Conservation (phyloP, 2,329 filamentous ascomycete species). For the Cytospora paraplurivora region DNA sequence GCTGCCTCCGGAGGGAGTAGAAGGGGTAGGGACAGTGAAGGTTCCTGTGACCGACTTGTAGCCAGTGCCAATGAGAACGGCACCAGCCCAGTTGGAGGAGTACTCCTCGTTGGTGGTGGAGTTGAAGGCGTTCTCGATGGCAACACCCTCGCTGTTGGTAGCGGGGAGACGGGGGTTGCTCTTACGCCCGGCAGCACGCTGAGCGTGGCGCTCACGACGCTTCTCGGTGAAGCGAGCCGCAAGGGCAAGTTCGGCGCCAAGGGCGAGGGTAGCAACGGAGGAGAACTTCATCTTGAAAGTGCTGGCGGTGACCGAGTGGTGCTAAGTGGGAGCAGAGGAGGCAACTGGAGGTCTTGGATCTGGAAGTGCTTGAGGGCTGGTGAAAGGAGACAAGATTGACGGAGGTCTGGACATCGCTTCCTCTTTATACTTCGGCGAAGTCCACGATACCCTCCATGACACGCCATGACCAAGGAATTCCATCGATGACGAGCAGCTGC, state of each 20-base stretch:
- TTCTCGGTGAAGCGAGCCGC: conserved; percentile 25
- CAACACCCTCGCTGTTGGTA: conserved; percentile 14
- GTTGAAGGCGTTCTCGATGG: conserved; percentile 22
- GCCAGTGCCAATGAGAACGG: conserved; percentile 53
- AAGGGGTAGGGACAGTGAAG: conserved; percentile 55
- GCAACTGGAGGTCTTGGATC: neutral
- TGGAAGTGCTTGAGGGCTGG: conserved; percentile 13
- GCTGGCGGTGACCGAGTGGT: neutral
- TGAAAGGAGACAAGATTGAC: neutral
- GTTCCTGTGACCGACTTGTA: conserved; percentile 55
- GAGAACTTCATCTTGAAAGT: conserved; percentile 24
- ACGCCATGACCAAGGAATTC: neutral
- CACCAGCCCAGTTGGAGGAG: conserved; percentile 58
- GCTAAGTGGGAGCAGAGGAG: neutral
- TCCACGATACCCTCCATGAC: neutral
- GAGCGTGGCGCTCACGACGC: conserved; percentile 25
- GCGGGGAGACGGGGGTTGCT: conserved; percentile 22
- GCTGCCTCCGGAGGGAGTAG: conserved; percentile 41
- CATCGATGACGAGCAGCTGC: neutral
- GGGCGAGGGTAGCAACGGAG: conserved; percentile 8
- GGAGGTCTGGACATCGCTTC: conserved; percentile 2
- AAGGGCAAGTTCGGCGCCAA: conserved; percentile 19
- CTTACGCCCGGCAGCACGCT: conserved; percentile 10
- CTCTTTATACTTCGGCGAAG: conserved; percentile 2
- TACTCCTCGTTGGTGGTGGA: conserved; percentile 23